Base-by-base conservation (phyloP, 352 stramenopile genomes). In the Lagenidium giganteum region DNA sequence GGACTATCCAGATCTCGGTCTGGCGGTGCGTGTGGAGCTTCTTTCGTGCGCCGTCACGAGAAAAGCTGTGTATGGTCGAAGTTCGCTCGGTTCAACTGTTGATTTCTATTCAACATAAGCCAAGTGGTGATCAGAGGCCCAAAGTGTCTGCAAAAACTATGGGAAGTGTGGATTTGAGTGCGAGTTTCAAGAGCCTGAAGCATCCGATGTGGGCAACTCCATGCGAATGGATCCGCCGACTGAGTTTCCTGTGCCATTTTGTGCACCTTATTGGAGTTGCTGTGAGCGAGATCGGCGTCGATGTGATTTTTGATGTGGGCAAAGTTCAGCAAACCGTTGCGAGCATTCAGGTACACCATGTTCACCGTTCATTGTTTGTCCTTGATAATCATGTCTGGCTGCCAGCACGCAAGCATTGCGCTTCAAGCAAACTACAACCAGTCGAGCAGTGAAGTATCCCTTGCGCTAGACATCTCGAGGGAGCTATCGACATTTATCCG, bases 21-120 rank as follows among this genome's bases (percentile, higher is more conserved):
- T 88, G 77, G 76, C 42, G 51, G 8, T 54, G 71, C 8, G 29
- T 85, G 20, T 71, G 62, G 65, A 43, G 35, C 17, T 87, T 87
- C 31, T n/a, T 85, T 8, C 57, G 50, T 8, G 46, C 72, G 8
- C 72, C 70, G 5, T 64, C 59, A 5, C 58, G 61, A 53, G 47
- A 60, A 16, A 65, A 64, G 8, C 50, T 91, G 3, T 13, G 83
- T 7, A 51, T 45, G 11, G 28, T 91, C 24, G 57, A 70, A 11
- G 32, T 86, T 2, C 32, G 53, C n/a, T 40, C 25, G 11, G 43
- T 86, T 2, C 61, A 72, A 20, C 8, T 86, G 2, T 9, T 69
- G 11, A 38, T 38, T 20, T 18, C 11, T 38, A 18, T 38, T 13
- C 16, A 13, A 13, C 11, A 38, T 13, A 13, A 38, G 11, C 24